A percentile compares a stretch with the other conserved stretches of the same genome.
Conservation (phyloP, 2,329 filamentous ascomycete species). For the Colletotrichum cereale region DNA sequence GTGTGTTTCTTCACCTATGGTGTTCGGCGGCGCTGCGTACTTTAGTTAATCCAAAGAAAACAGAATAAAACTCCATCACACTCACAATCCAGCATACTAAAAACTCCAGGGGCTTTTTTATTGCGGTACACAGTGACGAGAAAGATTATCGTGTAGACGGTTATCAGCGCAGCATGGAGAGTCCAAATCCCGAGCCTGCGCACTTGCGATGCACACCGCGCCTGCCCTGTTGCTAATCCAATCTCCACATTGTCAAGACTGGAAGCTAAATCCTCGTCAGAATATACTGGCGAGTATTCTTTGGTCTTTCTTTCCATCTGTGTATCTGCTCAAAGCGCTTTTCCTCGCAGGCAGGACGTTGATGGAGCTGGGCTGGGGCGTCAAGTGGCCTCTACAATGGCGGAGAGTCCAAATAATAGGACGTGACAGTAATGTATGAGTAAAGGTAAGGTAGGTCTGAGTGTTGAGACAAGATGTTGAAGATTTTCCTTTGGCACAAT, state of each 20-base stretch:
- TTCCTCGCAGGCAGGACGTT: not conserved
- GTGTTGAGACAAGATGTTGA: not conserved
- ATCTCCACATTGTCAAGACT: constrained; percentile 27
- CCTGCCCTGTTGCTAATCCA: not conserved
- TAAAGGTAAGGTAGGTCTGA: not conserved
- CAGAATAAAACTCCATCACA: not conserved
- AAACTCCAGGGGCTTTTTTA: constrained; percentile 1
- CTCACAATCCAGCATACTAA: constrained; percentile 34
- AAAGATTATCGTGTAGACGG: constrained; percentile 25
- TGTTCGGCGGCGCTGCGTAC: constrained; percentile 18
- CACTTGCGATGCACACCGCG: not conserved
- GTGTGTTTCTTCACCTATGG: constrained; percentile 24
- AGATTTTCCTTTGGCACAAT: not conserved
- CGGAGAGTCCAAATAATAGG: too few species aligned
- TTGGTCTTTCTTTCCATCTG: constrained; percentile 12
- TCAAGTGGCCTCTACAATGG: not conserved
- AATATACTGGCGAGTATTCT: constrained; percentile 16
- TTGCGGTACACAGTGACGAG: not conserved
- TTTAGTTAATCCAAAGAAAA: not conserved
- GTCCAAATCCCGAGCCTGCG: constrained; percentile 17
- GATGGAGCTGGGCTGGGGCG: not conserved
- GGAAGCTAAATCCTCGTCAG: constrained; percentile 17
- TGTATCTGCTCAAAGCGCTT: not conserved
- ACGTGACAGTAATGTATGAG: not conserved
- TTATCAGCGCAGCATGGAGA: constrained; percentile 20